Conservation (phyloP, 2,329 filamentous ascomycete species). For the Cladorrhinum sp. region DNA sequence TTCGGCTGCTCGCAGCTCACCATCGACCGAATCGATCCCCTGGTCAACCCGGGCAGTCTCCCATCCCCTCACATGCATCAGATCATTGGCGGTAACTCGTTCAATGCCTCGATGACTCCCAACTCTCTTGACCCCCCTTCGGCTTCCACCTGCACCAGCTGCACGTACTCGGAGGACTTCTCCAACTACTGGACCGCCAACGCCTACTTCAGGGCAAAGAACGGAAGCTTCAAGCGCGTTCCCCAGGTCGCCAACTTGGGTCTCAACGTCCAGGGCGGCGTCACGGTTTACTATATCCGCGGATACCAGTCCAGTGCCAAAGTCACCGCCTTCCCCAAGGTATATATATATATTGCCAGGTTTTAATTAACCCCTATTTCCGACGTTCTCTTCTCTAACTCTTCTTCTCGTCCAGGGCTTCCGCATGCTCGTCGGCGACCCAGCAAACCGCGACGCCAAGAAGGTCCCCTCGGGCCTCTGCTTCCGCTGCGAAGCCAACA, state of each 20-base stretch:
- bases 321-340: conserved; percentile 15
- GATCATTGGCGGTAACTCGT: conserved; percentile 18
- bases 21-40: conserved; percentile 18
- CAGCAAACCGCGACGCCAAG: conserved; percentile 18
- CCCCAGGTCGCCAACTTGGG: conserved; percentile 17
- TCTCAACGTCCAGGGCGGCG: conserved; percentile 15
- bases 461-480: conserved; percentile 21
- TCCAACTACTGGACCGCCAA: conserved; percentile 22
- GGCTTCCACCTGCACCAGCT: conserved; percentile 32
- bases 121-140: conserved; percentile 24
- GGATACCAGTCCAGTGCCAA: conserved; percentile 13
- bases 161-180: conserved; percentile 19
- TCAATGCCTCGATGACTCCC: conserved; percentile 16
- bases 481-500: conserved; percentile 25
- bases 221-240: conserved; percentile 17
- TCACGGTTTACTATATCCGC: conserved; percentile 21
- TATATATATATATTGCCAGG: background rate
- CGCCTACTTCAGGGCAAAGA: conserved; percentile 17
- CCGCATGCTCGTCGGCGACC: conserved; percentile 27
- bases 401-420: conserved; percentile 28
- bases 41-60: conserved; percentile 16
- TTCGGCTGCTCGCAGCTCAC: conserved; percentile 21
- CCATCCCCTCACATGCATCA: conserved; percentile 15
- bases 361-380: background rate
- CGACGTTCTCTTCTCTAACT: background rate